Conservation (phyloP, 306 rosid species). For the Vigna radiata region DNA sequence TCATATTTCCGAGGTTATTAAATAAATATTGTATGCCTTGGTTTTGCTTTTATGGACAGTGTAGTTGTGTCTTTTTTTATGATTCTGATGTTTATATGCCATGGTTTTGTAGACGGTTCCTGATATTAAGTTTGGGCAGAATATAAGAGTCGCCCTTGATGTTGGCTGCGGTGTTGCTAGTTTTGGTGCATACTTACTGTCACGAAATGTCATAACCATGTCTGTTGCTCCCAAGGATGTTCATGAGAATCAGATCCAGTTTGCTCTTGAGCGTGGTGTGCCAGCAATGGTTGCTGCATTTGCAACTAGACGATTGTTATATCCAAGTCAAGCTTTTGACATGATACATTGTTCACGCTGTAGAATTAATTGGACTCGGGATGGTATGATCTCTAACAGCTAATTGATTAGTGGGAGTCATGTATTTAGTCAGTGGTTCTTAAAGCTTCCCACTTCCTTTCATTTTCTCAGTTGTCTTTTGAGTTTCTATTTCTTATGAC, state of each 20-base stretch:
- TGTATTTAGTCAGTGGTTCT: conserved; percentile 6
- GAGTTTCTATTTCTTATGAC: conserved; percentile 20
- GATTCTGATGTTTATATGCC: conserved; percentile 48
- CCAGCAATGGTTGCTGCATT: conserved; percentile 96
- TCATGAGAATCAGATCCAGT: conserved; percentile 97
- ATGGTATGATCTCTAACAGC: conserved; percentile 58
- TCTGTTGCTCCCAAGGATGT: conserved; percentile 96
- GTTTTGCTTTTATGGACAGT: conserved; percentile 15
- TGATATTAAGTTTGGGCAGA: conserved; percentile 77
- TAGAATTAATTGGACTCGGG: conserved; percentile 94
- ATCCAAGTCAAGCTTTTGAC: conserved; percentile 97
- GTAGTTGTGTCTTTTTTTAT: conserved; percentile 13
- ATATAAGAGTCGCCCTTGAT: conserved; percentile 85
- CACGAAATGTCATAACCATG: conserved; percentile 81
- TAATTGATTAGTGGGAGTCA: conserved; percentile 9
- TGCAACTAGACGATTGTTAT: conserved; percentile 82
- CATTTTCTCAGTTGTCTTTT: conserved; percentile 1
- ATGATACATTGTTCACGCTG: conserved; percentile 96
- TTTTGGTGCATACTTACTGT: conserved; percentile 89
- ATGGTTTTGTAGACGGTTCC: conserved; percentile 69
- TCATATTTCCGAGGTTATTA: conserved; percentile 73
- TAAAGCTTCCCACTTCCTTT: not conserved
- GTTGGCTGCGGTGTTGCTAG: conserved; percentile 97
- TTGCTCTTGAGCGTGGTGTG: conserved; percentile 97
- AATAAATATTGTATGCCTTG: conserved; percentile 23